Base-by-base conservation (phyloP, 345 rosid genomes). In the Lepidium didymum region DNA sequence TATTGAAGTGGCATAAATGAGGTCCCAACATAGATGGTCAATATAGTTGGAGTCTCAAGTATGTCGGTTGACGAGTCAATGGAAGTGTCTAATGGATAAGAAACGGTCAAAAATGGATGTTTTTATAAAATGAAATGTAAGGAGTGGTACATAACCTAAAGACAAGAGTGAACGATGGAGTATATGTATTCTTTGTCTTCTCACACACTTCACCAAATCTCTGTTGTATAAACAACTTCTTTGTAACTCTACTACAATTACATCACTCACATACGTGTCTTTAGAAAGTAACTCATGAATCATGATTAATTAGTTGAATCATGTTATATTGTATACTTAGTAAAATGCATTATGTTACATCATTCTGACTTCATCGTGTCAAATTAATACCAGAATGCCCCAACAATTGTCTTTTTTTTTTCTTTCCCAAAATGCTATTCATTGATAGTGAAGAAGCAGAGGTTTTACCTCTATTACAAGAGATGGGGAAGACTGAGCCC, bases 131-230 rank as follows among this genome's bases (percentile, higher is more conserved):
- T 14, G 33, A 0, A 29, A 11, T 34, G 8, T 38, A 38, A 63
- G 44, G 47, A 27, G 23, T 18, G 15, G 16, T 46, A 61, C 63
- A 54, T 60, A 53, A 62, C 44, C 55, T 67, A 55, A 15, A 25
- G 74, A 68, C 40, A 61, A 61, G 78, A 68, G 31, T 54, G 36
- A 62, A 44, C 35, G 77, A 60, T 67, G 63, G 77, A 67, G 73
- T 74, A 74, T 21, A 18, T 73, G 49, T 66, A 13, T 60, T 62
- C 15, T 68, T 15, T 74, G 56, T 62, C 45, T 55, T 15, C 53
- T 68, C 59, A 19, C 31, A 68, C 78, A 74, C 78, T 74, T 74
- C 78, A 67, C 52, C 64, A 54, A 29, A 52, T 60, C 34, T 67
- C 68, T 60, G 50, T 25, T 74, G 40, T 51, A 52, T 23, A 43